Evolutionary conservation across 441 rosid species (phyloP), one percentile per base, ranked within the genome.

Genomic region (Adansonia gregorii): DNA sequence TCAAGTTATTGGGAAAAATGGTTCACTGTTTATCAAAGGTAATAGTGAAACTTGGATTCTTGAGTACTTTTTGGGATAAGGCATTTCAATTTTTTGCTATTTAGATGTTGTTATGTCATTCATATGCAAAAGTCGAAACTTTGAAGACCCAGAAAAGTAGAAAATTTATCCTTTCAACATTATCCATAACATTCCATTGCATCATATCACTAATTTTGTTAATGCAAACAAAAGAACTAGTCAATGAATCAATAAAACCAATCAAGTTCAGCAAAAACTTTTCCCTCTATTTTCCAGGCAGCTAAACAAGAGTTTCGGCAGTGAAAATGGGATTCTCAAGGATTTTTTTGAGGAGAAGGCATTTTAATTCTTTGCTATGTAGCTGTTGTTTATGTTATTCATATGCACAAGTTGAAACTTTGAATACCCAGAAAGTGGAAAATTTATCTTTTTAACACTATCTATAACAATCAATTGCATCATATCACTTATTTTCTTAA

Each of bases 261-360:
- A 75, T 10, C 17, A 52, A 20, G 49, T 54, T 72, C 43, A 55
- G 63, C 45, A 70, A n/a, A 66, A 27, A 15, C n/a, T 73, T 31
- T 31, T 39, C 12, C 52, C 31, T 64, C 17, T 75, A 82, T 22
- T 61, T 80, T 27, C 60, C 52, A 17, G 71, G 72, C 20, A 65
- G 39, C 64, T 64, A 75, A 52, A 75, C 73, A 78, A 49, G 45
- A 39, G 35, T 48, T 52, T 55, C 39, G 3, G 39, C 39, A 31
- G 39, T 31, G 39, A 31, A 31, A 31, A 31, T 31, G 4, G 46
- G 10, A 64, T 64, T 14, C 46, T 64, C 46, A 64, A 35, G 46
- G 4, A 64, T 1, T 14, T 41, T 35, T 35, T 35, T 31, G 39
- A 14, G 46, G 20, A 6, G 46, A 31, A 64, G 70, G 71, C 14